Evolutionary conservation across 495 filamentous ascomycete species (phyloP).

Genomic region (Aspergillus sclerotioniger): DNA sequence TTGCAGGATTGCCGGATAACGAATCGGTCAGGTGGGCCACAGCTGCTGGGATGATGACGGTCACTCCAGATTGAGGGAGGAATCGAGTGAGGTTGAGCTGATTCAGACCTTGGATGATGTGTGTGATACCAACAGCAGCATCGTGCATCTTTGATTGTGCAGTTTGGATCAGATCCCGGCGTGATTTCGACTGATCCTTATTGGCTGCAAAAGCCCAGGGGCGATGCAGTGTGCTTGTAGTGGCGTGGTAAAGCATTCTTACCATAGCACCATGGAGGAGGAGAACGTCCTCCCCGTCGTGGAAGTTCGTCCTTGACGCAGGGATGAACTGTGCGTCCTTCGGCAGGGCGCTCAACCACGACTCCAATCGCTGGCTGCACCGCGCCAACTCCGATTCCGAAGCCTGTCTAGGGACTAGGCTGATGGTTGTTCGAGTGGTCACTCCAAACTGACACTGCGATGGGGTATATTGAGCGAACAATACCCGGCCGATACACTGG

Average conservation of each 20-base stretch:
- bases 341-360: constrained; percentile 68
- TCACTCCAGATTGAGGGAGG: constrained; percentile 81
- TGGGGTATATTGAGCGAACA: constrained; percentile 75
- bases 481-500: constrained; percentile 74
- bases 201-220: constrained; percentile 65
- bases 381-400: constrained; percentile 62
- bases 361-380: constrained; percentile 67
- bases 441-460: constrained; percentile 62
- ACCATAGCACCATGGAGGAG: constrained; percentile 73
- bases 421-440: constrained; percentile 72
- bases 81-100: constrained; percentile 66
- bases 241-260: constrained; percentile 84
- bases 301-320: constrained; percentile 30
- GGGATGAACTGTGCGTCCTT: constrained; percentile 48
- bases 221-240: constrained; percentile 77
- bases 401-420: constrained; percentile 76
- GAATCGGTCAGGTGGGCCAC: constrained; percentile 85
- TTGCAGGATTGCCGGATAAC: constrained; percentile 65
- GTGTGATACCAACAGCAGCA: constrained; percentile 72
- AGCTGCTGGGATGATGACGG: constrained; percentile 79
- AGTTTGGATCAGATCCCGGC: constrained; percentile 37
- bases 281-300: constrained; percentile 52
- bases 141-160: constrained; percentile 72
- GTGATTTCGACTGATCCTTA: constrained; percentile 43
- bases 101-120: constrained; percentile 69